Percentiles rank a stretch among this genome's conserved stretches.
Evolutionary conservation across 306 rosid genomes (phyloP).

Genomic region (Cucurbita ficifolia): DNA sequence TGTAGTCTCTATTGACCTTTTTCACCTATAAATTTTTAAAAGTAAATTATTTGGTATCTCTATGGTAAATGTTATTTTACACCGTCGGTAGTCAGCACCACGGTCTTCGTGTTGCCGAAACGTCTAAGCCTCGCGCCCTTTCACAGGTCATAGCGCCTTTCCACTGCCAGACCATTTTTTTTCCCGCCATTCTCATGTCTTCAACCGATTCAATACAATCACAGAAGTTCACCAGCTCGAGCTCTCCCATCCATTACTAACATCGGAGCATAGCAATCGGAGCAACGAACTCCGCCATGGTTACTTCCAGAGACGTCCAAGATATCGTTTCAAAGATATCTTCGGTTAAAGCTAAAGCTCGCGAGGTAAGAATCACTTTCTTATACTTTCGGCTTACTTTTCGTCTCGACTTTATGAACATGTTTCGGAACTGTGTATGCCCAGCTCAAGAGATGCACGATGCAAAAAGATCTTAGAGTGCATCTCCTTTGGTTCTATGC

Average conservation of each 20-base stretch:
- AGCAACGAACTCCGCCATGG: slow-evolving; percentile 21
- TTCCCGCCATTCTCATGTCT: slow-evolving; percentile 24
- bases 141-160: neutral
- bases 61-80: neutral
- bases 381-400: neutral
- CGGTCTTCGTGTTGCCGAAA: neutral
- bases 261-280: neutral
- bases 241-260: neutral
- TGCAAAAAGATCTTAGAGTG: neutral
- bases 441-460: neutral
- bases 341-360: slow-evolving; percentile 69
- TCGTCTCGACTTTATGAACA: neutral
- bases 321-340: slow-evolving; percentile 70
- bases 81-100: neutral
- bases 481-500: neutral
- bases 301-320: slow-evolving; percentile 56
- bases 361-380: slow-evolving; percentile 40
- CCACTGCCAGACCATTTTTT: neutral
- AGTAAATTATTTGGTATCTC: no score
- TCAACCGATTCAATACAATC: slow-evolving; percentile 13
- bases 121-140: neutral
- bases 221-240: neutral
- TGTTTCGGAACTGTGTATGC: neutral
- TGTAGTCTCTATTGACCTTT: no score
- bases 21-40: no score